Evolutionary conservation across 176 grass and related monocot species (phyloP).

Genomic region (Cocos nucifera): DNA sequence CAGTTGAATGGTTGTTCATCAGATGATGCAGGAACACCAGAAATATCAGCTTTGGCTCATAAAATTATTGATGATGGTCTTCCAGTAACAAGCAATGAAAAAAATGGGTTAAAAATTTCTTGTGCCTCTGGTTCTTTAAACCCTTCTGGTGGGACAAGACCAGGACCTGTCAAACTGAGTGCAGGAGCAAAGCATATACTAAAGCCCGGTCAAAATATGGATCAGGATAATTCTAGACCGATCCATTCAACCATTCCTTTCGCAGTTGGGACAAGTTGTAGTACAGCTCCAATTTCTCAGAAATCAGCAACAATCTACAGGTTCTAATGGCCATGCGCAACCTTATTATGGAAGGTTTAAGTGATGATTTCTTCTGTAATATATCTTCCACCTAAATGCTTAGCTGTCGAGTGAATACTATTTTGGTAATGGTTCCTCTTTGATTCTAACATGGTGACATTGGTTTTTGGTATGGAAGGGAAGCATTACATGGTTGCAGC

Average conservation of each 20-base stretch:
- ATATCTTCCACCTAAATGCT: no score
- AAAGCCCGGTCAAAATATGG: conserved; percentile 36
- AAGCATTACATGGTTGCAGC: no score
- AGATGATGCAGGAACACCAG: conserved; percentile 37
- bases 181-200: conserved; percentile 40
- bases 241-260: conserved; percentile 30
- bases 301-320: conserved; percentile 35
- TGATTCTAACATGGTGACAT: no score
- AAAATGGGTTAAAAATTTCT: conserved; percentile 8
- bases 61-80: conserved; percentile 19
- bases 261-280: conserved; percentile 22
- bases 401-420: no score
- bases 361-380: no score
- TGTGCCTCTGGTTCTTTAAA: conserved; percentile 1
- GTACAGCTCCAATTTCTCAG: conserved; percentile 25
- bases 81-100: conserved; percentile 17
- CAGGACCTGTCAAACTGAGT: conserved; percentile 30
- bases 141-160: conserved; percentile 13
- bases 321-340: not conserved
- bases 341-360: no score
- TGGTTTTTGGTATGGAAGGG: no score
- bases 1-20: conserved; percentile 34
- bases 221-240: conserved; percentile 32
- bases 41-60: conserved; percentile 35
- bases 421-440: no score